These are phyloP conservation scores for Mollisia scopiformis DNA, from an alignment of 2,329 filamentous ascomycete species.

Conservation along the genomic window DNA sequence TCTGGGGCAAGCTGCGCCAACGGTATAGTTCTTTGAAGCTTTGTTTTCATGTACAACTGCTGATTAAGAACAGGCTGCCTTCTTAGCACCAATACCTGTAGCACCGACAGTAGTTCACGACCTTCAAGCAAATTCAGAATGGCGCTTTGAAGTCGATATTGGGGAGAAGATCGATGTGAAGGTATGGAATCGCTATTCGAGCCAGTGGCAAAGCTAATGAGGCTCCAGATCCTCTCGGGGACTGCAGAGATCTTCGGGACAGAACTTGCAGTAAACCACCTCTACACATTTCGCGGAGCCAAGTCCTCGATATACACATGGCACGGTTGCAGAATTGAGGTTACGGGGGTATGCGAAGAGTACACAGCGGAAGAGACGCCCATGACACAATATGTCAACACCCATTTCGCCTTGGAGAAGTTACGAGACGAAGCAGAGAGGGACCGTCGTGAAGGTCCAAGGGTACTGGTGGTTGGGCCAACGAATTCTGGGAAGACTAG, in stretches of 20 bases:
- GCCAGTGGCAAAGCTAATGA: slow-evolving; percentile 35
- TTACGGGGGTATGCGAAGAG: slow-evolving; percentile 61
- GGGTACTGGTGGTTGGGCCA: slow-evolving; percentile 83
- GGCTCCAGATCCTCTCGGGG: slow-evolving; percentile 70
- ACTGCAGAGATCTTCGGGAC: slow-evolving; percentile 94
- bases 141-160: slow-evolving; percentile 74
- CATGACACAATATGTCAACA: slow-evolving; percentile 78
- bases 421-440: slow-evolving; percentile 65
- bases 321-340: slow-evolving; percentile 85
- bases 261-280: slow-evolving; percentile 80
- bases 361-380: slow-evolving; percentile 80
- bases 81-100: slow-evolving; percentile 33
- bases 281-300: slow-evolving; percentile 79
- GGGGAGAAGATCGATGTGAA: slow-evolving; percentile 55
- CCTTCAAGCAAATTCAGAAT: slow-evolving; percentile 71
- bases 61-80: slow-evolving; percentile 28
- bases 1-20: slow-evolving; percentile 67
- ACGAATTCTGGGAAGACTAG: slow-evolving; percentile 83
- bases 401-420: slow-evolving; percentile 83
- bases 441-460: slow-evolving; percentile 62
- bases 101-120: slow-evolving; percentile 48
- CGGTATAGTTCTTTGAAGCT: slow-evolving; percentile 47
- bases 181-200: slow-evolving; percentile 38
- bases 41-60: background rate
- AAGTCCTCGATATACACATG: slow-evolving; percentile 92